phyloP scores from a whole-genome alignment of 495 filamentous ascomycete species.

The Lepidopterella palustris region DNA sequence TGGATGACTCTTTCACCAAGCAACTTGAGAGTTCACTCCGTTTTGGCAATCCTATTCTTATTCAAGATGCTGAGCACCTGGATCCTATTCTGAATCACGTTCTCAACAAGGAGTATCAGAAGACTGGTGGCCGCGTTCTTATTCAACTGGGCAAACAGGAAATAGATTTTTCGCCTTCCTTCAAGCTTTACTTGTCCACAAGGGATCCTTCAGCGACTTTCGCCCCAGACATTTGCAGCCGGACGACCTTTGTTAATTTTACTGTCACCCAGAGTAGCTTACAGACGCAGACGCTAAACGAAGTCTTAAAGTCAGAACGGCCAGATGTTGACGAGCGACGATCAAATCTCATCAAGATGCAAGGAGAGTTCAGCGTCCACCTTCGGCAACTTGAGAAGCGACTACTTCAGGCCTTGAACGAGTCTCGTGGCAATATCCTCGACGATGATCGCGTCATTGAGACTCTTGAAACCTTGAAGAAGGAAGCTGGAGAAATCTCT shows the following conservation, averaged over 20 bases:
- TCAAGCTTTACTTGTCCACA: slow-evolving; percentile 92
- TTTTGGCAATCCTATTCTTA: slow-evolving; percentile 97
- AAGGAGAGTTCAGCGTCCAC: slow-evolving; percentile 97
- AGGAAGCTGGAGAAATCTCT: slow-evolving; percentile 91
- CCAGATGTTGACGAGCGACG: slow-evolving; percentile 96
- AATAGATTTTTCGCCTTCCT: slow-evolving; percentile 97
- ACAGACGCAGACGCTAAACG: slow-evolving; percentile 93
- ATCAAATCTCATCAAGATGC: slow-evolving; percentile 94
- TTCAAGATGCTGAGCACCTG: slow-evolving; percentile 95
- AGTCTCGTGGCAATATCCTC: slow-evolving; percentile 95
- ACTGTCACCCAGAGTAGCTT: slow-evolving; percentile 98
- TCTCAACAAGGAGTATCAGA: slow-evolving; percentile 99
- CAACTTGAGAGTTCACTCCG: slow-evolving; percentile 92
- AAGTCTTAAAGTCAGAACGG: slow-evolving; percentile 92
- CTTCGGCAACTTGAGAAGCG: slow-evolving; percentile 94
- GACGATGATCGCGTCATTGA: slow-evolving; percentile 98
- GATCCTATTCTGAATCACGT: slow-evolving; percentile 98
- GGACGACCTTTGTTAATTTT: slow-evolving; percentile 98
- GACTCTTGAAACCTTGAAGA: slow-evolving; percentile 95
- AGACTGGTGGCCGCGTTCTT: slow-evolving; percentile 95
- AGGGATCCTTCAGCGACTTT: slow-evolving; percentile 94
- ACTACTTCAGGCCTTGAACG: slow-evolving; percentile 88
- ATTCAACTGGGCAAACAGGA: slow-evolving; percentile 98
- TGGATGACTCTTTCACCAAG: slow-evolving; percentile 96
- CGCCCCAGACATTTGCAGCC: slow-evolving; percentile 95